A percentile compares a stretch with the other conserved stretches of the same genome.
Conservation (phyloP, 2,329 filamentous ascomycete species). For the Aspergillus japonicus region DNA sequence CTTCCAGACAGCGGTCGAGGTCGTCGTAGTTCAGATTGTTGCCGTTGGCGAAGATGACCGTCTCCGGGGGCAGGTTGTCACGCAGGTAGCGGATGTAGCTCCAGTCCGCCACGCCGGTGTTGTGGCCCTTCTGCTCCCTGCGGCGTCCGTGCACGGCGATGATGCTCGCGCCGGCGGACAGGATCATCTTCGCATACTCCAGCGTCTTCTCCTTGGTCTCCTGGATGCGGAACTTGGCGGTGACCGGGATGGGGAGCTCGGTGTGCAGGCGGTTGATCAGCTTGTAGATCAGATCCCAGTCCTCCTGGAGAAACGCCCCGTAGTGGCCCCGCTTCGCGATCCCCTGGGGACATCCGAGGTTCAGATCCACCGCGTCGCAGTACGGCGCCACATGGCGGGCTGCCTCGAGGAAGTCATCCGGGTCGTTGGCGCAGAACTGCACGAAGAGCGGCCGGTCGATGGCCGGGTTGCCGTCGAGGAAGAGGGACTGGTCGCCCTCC, state of each 20-base stretch:
- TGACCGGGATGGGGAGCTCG: slow-evolving; percentile 78
- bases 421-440: slow-evolving; percentile 74
- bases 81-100: slow-evolving; percentile 75
- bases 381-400: slow-evolving; percentile 77
- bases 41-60: slow-evolving; percentile 94
- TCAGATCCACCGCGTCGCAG: slow-evolving; percentile 94
- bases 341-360: slow-evolving; percentile 92
- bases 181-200: slow-evolving; percentile 82
- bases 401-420: slow-evolving; percentile 56
- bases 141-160: slow-evolving; percentile 87
- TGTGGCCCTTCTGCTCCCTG: slow-evolving; percentile 91
- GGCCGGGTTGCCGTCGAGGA: slow-evolving; percentile 81
- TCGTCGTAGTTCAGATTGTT: slow-evolving; percentile 84
- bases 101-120: slow-evolving; percentile 94
- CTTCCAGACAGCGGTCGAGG: slow-evolving; percentile 72
- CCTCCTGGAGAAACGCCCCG: slow-evolving; percentile 91
- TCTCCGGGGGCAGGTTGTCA: slow-evolving; percentile 78
- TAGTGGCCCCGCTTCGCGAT: slow-evolving; percentile 91
- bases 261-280: slow-evolving; percentile 81
- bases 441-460: slow-evolving; percentile 89
- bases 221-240: slow-evolving; percentile 89
- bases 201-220: slow-evolving; percentile 85
- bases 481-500: slow-evolving; percentile 40
- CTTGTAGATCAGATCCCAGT: slow-evolving; percentile 77
- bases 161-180: slow-evolving; percentile 86